Percentiles rank a stretch among this genome's conserved stretches.
Evolutionary conservation across 192 early-diverging fungal genomes (phyloP).

Genomic region (Coemansia umbellata): DNA sequence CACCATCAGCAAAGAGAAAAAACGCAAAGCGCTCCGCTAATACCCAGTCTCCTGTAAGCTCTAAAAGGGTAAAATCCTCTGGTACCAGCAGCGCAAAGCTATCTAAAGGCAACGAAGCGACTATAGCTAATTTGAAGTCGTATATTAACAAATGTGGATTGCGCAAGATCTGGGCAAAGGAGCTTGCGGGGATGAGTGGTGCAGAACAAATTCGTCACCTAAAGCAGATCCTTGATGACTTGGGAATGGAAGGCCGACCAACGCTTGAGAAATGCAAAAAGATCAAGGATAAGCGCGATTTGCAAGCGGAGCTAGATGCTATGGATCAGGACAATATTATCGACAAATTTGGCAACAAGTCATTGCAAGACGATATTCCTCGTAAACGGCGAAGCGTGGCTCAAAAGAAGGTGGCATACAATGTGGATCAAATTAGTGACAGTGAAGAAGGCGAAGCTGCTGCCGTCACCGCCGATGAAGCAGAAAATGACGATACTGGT

Average conservation of each 20-base stretch:
- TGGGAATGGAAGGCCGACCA: constrained; percentile 56
- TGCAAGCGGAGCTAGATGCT: constrained; percentile 53
- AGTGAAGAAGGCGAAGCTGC: constrained; percentile 18
- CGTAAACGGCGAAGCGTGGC: constrained; percentile 25
- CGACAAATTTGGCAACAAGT: not conserved
- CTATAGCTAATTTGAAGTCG: constrained; percentile 39
- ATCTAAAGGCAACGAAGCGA: constrained; percentile 11
- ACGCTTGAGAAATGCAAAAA: constrained; percentile 57
- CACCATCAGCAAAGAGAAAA: not conserved
- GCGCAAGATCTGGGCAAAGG: constrained; percentile 52
- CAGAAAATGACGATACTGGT: constrained; percentile 3
- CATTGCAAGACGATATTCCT: not conserved
- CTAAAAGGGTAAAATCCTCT: constrained; percentile 13
- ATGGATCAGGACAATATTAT: constrained; percentile 40
- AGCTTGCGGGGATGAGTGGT: constrained; percentile 38
- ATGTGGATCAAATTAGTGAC: constrained; percentile 24
- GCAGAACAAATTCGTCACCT: constrained; percentile 48
- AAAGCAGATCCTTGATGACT: constrained; percentile 37
- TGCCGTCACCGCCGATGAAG: constrained; percentile 3
- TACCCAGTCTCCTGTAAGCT: not conserved
- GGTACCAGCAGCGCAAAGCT: not conserved
- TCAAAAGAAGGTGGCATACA: constrained; percentile 19
- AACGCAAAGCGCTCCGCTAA: constrained; percentile 4
- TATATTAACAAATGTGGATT: constrained; percentile 48
- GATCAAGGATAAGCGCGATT: constrained; percentile 53